Conservation (phyloP, 148 eudicot genomes). For the Fallopia convolvulus region DNA sequence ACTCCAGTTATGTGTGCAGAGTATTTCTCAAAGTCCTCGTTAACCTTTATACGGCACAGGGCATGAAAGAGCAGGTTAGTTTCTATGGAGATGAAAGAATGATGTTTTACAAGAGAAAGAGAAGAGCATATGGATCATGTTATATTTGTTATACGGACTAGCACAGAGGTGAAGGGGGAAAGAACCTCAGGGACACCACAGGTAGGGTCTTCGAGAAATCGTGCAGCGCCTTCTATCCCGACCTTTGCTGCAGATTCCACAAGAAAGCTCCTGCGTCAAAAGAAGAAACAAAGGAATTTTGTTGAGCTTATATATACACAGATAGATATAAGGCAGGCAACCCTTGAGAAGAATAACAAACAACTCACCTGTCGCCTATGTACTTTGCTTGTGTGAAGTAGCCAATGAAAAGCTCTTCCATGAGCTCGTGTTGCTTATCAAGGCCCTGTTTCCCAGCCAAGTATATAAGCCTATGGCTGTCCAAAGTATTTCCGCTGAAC, state of each 20-base stretch:
- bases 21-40: slow-evolving; percentile 61
- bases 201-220: slow-evolving; percentile 70
- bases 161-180: not conserved
- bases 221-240: slow-evolving; percentile 83
- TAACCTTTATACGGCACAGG: slow-evolving; percentile 35
- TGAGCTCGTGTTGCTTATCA: slow-evolving; percentile 71
- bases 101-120: not conserved
- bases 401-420: slow-evolving; percentile 72
- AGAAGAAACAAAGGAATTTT: slow-evolving; percentile 6
- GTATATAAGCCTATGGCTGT: slow-evolving; percentile 84
- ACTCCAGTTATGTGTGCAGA: slow-evolving; percentile 56
- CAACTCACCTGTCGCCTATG: slow-evolving; percentile 66
- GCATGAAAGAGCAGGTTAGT: not conserved
- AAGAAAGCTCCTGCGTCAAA: slow-evolving; percentile 62
- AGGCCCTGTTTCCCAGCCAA: slow-evolving; percentile 77
- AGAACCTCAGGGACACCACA: slow-evolving; percentile 80
- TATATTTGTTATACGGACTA: too few species aligned
- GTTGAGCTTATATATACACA: not conserved
- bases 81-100: not conserved
- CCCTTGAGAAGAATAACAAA: not conserved
- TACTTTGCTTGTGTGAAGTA: slow-evolving; percentile 81
- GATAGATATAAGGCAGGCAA: not conserved
- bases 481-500: slow-evolving; percentile 74
- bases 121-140: not conserved
- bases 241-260: slow-evolving; percentile 68